A percentile compares a stretch with the other conserved stretches of the same genome.
Evolutionary conservation across 2,329 filamentous ascomycete species (phyloP).

Genomic region (Cercospora zeae-maydis): DNA sequence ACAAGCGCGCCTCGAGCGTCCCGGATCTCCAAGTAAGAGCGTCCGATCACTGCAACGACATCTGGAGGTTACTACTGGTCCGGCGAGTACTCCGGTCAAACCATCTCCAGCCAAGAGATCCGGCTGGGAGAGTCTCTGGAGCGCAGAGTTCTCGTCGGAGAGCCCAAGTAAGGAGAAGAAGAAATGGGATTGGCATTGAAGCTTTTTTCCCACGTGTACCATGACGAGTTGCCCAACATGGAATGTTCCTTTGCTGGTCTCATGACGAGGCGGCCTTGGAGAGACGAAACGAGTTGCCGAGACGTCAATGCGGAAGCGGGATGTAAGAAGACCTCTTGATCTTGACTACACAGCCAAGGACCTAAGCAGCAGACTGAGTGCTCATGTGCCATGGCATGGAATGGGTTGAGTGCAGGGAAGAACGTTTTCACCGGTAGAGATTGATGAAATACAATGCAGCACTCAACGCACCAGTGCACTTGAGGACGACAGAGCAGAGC

Average conservation of each 20-base stretch:
- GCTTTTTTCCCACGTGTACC: not conserved
- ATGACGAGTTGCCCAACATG: not conserved
- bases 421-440: not conserved
- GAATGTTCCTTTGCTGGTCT: not conserved
- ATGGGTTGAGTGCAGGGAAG: not conserved
- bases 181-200: constrained; percentile 18
- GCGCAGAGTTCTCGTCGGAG: constrained; percentile 33
- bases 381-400: not conserved
- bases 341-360: not conserved
- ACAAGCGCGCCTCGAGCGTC: constrained; percentile 16
- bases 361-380: not conserved
- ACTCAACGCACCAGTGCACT: not conserved
- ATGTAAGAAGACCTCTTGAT: not conserved
- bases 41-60: constrained; percentile 34
- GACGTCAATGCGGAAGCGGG: no score
- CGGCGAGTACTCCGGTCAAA: constrained; percentile 21
- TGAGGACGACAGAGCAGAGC: not conserved
- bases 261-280: no score
- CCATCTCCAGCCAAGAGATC: constrained; percentile 15
- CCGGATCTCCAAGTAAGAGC: constrained; percentile 33
- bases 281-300: no score
- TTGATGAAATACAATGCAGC: not conserved
- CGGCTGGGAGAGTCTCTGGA: constrained; percentile 34
- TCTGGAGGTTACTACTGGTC: constrained; percentile 16
- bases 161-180: constrained; percentile 33